phyloP scores from a whole-genome alignment of 129 eudicot species.

The Pseudognaphalium luteoalbum region DNA sequence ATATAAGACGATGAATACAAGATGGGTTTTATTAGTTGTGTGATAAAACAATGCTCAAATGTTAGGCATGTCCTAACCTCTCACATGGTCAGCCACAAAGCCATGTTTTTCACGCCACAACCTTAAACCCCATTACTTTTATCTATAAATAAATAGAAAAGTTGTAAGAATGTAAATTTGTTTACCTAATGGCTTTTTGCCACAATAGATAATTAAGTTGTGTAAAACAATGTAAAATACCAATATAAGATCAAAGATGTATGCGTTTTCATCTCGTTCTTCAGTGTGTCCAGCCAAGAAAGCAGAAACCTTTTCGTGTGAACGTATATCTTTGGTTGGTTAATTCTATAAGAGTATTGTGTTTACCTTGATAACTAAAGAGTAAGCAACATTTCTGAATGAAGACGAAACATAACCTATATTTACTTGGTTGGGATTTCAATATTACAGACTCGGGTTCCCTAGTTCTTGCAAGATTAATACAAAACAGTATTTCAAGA shows the following conservation, averaged over 20 bases:
- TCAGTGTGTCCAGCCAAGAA: neutral
- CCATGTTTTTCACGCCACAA: neutral
- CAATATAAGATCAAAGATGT: neutral
- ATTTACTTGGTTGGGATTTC: conserved; percentile 16
- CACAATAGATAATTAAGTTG: neutral
- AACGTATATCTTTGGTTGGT: neutral
- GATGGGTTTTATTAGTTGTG: conserved; percentile 24
- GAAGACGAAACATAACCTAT: conserved; percentile 15
- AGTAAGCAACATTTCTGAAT: neutral
- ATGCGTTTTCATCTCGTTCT: neutral
- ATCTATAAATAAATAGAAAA: too few species aligned
- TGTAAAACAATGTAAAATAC: too few species aligned
- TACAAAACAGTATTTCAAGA: conserved; percentile 7
- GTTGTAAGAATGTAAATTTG: neutral
- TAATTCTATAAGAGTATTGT: neutral
- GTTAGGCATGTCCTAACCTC: conserved; percentile 33
- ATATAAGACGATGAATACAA: conserved; percentile 29
- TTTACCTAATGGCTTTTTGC: neutral
- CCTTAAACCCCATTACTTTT: conserved; percentile 1
- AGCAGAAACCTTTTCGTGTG: neutral
- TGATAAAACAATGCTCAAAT: conserved; percentile 20
- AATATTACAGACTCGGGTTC: conserved; percentile 25
- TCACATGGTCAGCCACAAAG: conserved; percentile 23
- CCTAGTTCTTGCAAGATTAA: conserved; percentile 14
- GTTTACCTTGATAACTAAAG: neutral